Percentiles rank a stretch among this genome's conserved stretches.
Evolutionary conservation across 2,329 filamentous ascomycete species (phyloP).

Genomic region (Helotiales sp.): DNA sequence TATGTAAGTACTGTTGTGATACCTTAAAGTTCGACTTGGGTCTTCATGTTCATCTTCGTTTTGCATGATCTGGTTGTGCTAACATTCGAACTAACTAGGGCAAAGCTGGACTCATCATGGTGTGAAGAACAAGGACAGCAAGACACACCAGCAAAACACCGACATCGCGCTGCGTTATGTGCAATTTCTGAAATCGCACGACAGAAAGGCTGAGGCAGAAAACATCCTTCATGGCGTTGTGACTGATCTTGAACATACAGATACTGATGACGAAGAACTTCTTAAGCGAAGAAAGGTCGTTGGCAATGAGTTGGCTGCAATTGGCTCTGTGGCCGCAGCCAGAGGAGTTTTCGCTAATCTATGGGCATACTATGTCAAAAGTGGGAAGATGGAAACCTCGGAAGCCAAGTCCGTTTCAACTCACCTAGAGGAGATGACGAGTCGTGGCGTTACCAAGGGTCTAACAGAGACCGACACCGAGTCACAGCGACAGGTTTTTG

Average conservation of each 20-base stretch:
- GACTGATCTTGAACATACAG: too few relatives aligned
- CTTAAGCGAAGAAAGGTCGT: too few relatives aligned
- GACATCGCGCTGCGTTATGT: slow-evolving; percentile 31
- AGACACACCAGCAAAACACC: slow-evolving; percentile 26
- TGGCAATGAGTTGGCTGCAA: too few relatives aligned
- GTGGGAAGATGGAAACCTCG: slow-evolving; percentile 20
- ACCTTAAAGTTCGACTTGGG: neutral
- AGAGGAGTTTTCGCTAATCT: too few relatives aligned
- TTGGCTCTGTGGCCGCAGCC: too few relatives aligned
- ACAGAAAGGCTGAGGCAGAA: too few relatives aligned
- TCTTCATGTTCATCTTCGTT: neutral
- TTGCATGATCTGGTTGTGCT: neutral
- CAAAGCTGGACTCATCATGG: slow-evolving; percentile 25
- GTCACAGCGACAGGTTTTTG: slow-evolving; percentile 23
- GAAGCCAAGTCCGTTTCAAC: slow-evolving; percentile 25
- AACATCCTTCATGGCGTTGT: too few relatives aligned
- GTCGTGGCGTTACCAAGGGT: slow-evolving; percentile 17
- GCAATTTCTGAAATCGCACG: too few relatives aligned
- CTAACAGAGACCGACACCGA: slow-evolving; percentile 20
- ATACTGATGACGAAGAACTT: too few relatives aligned
- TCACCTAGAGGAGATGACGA: slow-evolving; percentile 18
- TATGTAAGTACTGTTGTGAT: neutral
- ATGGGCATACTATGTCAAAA: too few relatives aligned
- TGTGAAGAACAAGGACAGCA: slow-evolving; percentile 13
- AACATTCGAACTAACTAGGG: slow-evolving; percentile 1